Conservation (phyloP, 495 filamentous ascomycete species). For the Penicillium soppii region DNA sequence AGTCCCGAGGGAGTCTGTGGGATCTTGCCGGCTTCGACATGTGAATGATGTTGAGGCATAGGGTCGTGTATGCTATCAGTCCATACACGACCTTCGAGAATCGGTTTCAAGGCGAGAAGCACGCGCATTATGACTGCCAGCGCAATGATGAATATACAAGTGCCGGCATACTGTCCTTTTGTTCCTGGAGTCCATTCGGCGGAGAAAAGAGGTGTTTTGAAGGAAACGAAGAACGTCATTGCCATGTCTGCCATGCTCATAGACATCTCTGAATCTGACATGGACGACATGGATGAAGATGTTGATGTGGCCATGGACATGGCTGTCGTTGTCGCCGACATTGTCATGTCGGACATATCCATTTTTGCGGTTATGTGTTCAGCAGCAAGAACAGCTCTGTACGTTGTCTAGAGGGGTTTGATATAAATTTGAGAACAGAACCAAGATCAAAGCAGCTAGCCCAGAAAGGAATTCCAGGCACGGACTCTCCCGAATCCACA, state of each 20-base stretch:
- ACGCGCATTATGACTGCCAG: slow-evolving; percentile 27
- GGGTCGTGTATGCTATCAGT: slow-evolving; percentile 16
- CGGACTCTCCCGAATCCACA: background rate
- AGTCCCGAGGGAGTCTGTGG: slow-evolving; percentile 7
- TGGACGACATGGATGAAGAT: slow-evolving; percentile 5
- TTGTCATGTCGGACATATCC: slow-evolving; percentile 22
- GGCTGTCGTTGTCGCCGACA: slow-evolving; percentile 3
- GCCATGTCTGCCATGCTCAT: slow-evolving; percentile 30
- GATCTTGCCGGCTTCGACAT: background rate
- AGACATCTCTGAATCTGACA: slow-evolving; percentile 12
- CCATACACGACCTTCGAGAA: slow-evolving; percentile 23
- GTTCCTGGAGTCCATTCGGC: slow-evolving; percentile 20
- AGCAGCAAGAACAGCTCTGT: too few relatives aligned
- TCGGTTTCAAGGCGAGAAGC: slow-evolving; percentile 23
- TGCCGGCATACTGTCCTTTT: slow-evolving; percentile 29
- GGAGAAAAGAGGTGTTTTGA: slow-evolving; percentile 26
- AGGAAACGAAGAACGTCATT: slow-evolving; percentile 33
- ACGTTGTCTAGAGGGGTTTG: too few relatives aligned
- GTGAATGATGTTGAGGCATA: slow-evolving; percentile 5
- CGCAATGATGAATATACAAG: slow-evolving; percentile 31
- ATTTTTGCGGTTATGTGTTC: slow-evolving; percentile 10
- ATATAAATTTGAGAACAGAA: background rate
- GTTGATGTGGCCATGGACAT: slow-evolving; percentile 23
- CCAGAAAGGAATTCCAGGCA: background rate
- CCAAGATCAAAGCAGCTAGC: background rate